phyloP scores from a whole-genome alignment of 1,139 yeast species.

The Hyphopichia fennica region DNA sequence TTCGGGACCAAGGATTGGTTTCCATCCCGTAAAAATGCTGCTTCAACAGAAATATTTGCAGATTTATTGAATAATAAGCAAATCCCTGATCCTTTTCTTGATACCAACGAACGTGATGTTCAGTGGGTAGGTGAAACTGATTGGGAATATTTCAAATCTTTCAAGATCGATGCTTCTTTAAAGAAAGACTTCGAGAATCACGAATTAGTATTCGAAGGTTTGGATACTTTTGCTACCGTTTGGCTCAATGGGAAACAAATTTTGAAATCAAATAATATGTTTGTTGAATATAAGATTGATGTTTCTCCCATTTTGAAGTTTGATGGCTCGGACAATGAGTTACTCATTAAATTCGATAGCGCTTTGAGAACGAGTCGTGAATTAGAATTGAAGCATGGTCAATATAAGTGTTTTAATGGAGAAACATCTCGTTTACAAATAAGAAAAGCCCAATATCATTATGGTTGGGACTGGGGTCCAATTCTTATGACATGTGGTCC shows the following conservation, averaged over 20 bases:
- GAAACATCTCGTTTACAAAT: constrained; percentile 41
- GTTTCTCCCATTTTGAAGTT: constrained; percentile 9
- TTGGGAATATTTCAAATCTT: constrained; percentile 35
- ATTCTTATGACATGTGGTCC: constrained; percentile 49
- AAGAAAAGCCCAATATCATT: constrained; percentile 55
- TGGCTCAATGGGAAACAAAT: constrained; percentile 32
- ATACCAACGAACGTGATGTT: constrained; percentile 37
- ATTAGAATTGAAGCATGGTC: constrained; percentile 20
- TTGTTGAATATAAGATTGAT: constrained; percentile 20
- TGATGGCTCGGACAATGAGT: constrained; percentile 12
- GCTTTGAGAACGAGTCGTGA: constrained; percentile 19
- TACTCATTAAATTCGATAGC: constrained; percentile 22
- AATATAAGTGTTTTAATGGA: constrained; percentile 35
- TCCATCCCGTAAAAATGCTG: constrained; percentile 1
- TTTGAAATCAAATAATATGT: constrained; percentile 39
- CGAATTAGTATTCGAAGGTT: constrained; percentile 39
- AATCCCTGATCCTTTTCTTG: constrained; percentile 46
- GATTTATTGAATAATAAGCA: constrained; percentile 35
- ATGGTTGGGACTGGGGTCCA: constrained; percentile 65
- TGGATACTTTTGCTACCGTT: constrained; percentile 45
- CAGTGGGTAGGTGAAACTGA: constrained; percentile 49
- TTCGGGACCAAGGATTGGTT: constrained; percentile 5
- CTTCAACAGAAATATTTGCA: constrained; percentile 24
- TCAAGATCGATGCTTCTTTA: constrained; percentile 18
- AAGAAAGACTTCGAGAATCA: constrained; percentile 12